phyloP scores from a whole-genome alignment of 2,329 filamentous ascomycete species.

The Paecilomyces variotii region DNA sequence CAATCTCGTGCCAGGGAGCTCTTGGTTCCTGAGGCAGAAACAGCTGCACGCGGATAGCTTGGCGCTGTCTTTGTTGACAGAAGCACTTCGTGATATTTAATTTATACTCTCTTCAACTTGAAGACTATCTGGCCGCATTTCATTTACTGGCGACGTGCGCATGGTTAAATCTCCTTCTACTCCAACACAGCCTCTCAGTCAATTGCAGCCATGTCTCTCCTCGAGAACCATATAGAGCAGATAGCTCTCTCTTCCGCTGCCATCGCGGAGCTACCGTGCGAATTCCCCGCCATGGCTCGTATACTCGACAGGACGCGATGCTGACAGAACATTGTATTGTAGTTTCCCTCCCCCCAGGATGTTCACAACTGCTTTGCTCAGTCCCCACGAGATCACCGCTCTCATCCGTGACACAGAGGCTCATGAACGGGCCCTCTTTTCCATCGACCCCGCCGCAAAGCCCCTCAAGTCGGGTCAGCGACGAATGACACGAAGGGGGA shows the following conservation, averaged over 20 bases:
- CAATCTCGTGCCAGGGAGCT: neutral
- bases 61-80: neutral
- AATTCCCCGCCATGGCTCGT: slow-evolving; percentile 1
- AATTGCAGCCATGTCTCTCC: slow-evolving; percentile 52
- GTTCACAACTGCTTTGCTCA: slow-evolving; percentile 88
- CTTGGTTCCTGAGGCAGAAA: neutral
- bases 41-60: neutral
- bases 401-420: slow-evolving; percentile 91
- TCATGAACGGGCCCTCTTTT: slow-evolving; percentile 92
- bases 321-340: slow-evolving; percentile 28
- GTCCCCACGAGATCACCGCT: slow-evolving; percentile 82
- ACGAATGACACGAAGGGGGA: slow-evolving; percentile 41
- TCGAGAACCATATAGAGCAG: slow-evolving; percentile 66
- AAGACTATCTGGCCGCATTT: neutral
- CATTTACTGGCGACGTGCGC: neutral
- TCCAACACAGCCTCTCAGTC: neutral
- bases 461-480: slow-evolving; percentile 38
- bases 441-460: slow-evolving; percentile 64
- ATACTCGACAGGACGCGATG: neutral
- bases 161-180: neutral
- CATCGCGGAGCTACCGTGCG: slow-evolving; percentile 66
- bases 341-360: slow-evolving; percentile 88
- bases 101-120: neutral
- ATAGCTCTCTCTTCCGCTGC: slow-evolving; percentile 68
- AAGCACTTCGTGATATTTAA: neutral